Conservation (phyloP, 768 basidiomycete genomes). For the Russula sp. region DNA sequence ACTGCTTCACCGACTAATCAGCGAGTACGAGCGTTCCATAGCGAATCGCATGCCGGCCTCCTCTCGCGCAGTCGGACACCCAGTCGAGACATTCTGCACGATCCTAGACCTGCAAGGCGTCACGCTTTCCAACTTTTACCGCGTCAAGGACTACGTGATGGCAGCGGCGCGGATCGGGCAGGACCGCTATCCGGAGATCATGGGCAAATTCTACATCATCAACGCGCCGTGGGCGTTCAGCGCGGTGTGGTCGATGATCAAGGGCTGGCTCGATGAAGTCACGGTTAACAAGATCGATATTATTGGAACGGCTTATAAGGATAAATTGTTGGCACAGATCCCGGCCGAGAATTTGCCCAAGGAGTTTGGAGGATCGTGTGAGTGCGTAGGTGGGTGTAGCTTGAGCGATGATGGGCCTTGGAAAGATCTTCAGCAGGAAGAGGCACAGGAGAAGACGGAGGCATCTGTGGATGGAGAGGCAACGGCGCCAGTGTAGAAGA, state of each 20-base stretch:
- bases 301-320: constrained; percentile 70
- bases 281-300: constrained; percentile 95
- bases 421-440: constrained; percentile 43
- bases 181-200: constrained; percentile 86
- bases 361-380: constrained; percentile 81
- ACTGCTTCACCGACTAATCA: constrained; percentile 82
- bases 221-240: constrained; percentile 94
- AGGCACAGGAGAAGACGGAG: background rate
- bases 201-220: constrained; percentile 99
- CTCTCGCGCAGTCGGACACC: constrained; percentile 67
- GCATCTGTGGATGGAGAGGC: background rate
- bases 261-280: constrained; percentile 92
- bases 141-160: constrained; percentile 89
- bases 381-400: constrained; percentile 77
- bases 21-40: constrained; percentile 90
- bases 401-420: constrained; percentile 91
- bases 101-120: constrained; percentile 86
- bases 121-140: constrained; percentile 73
- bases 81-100: constrained; percentile 96
- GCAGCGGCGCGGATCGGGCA: constrained; percentile 77
- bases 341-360: constrained; percentile 76
- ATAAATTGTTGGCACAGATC: constrained; percentile 77
- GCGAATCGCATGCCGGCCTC: constrained; percentile 78
- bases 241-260: constrained; percentile 84
- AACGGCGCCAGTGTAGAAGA: constrained; percentile 1